Conservation (phyloP, 1,284 basidiomycete species). For the Irpex sp. region DNA sequence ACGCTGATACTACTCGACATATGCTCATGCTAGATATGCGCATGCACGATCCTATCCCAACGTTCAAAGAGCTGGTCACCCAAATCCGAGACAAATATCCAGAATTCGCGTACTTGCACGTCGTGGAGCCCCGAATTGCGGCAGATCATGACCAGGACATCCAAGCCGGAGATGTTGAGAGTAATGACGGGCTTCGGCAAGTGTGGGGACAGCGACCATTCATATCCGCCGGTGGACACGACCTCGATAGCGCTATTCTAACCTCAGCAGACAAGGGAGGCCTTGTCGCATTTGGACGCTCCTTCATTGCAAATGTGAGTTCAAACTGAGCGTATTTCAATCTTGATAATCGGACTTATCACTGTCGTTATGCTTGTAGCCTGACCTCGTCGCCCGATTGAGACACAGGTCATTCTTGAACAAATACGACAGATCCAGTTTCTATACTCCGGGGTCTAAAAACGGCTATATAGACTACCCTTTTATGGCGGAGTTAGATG, state of each 20-base stretch:
- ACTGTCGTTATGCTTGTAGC: constrained; percentile 16
- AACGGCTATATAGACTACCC: constrained; percentile 37
- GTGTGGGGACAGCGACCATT: too few relatives aligned
- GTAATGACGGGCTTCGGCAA: not conserved
- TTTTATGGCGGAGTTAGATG: constrained; percentile 7
- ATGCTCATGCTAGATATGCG: constrained; percentile 32
- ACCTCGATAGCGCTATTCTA: not conserved
- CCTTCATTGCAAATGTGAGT: not conserved
- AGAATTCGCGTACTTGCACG: constrained; percentile 53
- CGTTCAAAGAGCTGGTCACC: constrained; percentile 8
- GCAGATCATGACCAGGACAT: constrained; percentile 17
- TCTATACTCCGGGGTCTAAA: constrained; percentile 29
- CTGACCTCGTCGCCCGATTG: constrained; percentile 45
- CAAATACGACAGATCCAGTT: constrained; percentile 29
- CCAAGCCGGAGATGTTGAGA: constrained; percentile 10
- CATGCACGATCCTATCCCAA: constrained; percentile 23
- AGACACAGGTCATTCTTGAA: constrained; percentile 31
- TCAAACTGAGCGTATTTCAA: constrained; percentile 3
- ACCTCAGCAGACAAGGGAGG: not conserved
- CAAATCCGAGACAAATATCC: constrained; percentile 37
- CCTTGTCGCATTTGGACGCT: not conserved
- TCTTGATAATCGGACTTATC: not conserved
- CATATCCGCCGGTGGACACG: too few relatives aligned
- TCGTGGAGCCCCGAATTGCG: constrained; percentile 34
- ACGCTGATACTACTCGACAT: not conserved